phyloP scores from a whole-genome alignment of 495 filamentous ascomycete genomes.

The Neurospora africana region DNA sequence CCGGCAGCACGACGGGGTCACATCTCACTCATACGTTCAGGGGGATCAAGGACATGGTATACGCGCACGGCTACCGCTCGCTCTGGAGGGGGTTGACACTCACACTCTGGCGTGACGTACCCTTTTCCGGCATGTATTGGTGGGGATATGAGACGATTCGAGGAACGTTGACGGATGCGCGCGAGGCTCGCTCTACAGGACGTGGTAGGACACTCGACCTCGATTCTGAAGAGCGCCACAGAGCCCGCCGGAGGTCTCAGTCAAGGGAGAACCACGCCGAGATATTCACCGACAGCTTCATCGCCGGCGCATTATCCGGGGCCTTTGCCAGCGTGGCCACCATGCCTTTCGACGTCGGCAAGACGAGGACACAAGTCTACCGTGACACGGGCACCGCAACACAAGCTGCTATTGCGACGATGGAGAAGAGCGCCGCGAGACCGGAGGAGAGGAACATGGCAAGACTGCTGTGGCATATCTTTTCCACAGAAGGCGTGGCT shows the following conservation, averaged over 20 bases:
- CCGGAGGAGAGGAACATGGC: conserved; percentile 68
- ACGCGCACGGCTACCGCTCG: conserved; percentile 59
- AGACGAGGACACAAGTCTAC: conserved; percentile 83
- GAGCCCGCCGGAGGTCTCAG: conserved; percentile 36
- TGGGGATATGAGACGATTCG: conserved; percentile 86
- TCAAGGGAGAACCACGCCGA: conserved; percentile 49
- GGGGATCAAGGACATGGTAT: conserved; percentile 70
- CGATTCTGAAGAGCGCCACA: conserved; percentile 13
- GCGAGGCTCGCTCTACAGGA: conserved; percentile 37
- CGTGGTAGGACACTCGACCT: conserved; percentile 22
- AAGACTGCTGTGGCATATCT: conserved; percentile 77
- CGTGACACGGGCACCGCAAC: conserved; percentile 31
- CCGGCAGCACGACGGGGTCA: conserved; percentile 37
- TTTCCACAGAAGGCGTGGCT: conserved; percentile 64
- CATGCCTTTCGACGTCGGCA: conserved; percentile 94
- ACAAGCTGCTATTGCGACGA: conserved; percentile 12
- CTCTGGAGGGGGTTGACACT: conserved; percentile 90
- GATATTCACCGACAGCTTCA: conserved; percentile 79
- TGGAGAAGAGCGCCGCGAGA: conserved; percentile 21
- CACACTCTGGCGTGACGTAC: conserved; percentile 93
- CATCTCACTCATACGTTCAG: conserved; percentile 63
- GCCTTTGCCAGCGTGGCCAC: conserved; percentile 81
- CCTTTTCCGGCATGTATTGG: conserved; percentile 96
- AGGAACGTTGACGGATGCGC: conserved; percentile 49
- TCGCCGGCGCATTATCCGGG: conserved; percentile 73